A percentile compares a stretch with the other conserved stretches of the same genome.
These are phyloP conservation scores for Penicillium dipodomyicola DNA, from an alignment of 495 filamentous ascomycete species.

Conservation along the genomic window DNA sequence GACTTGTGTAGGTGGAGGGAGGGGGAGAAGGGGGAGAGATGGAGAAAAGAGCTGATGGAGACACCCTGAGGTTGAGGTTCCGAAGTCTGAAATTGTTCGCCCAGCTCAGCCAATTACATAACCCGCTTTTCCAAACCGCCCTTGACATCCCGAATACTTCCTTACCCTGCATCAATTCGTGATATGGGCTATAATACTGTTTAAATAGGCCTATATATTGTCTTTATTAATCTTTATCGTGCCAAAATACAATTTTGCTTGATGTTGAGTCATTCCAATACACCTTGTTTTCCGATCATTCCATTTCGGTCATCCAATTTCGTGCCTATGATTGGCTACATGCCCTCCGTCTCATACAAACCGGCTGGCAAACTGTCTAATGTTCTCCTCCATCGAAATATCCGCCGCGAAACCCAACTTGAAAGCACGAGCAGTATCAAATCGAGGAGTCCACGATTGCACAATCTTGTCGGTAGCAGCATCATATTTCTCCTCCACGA, in stretches of 20 bases:
- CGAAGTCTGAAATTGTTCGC: conserved; percentile 53
- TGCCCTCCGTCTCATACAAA: conserved; percentile 26
- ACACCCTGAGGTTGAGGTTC: conserved; percentile 51
- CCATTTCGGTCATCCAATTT: conserved; percentile 14
- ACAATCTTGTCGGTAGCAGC: conserved; percentile 66
- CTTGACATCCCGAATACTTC: conserved; percentile 41
- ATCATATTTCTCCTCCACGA: conserved; percentile 66
- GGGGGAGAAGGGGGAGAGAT: conserved; percentile 27
- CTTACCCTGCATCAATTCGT: conserved; percentile 14
- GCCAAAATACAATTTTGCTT: not conserved
- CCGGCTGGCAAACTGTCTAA: conserved; percentile 49
- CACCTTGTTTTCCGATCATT: not conserved
- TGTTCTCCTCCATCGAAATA: conserved; percentile 54
- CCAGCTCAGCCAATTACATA: conserved; percentile 50
- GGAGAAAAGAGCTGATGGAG: conserved; percentile 38
- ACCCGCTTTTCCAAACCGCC: conserved; percentile 48
- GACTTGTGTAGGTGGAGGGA: conserved; percentile 28
- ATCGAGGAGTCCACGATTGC: conserved; percentile 68
- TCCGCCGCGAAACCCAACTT: conserved; percentile 61
- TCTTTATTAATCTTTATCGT: not conserved
- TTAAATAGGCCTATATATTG: not conserved
- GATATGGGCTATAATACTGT: not conserved
- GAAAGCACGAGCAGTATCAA: conserved; percentile 59
- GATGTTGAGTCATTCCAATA: not conserved
- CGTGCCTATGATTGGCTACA: conserved; percentile 18